These are phyloP conservation scores for Schizonepeta tenuifolia DNA, from an alignment of 257 asterid species.

Conservation along the genomic window DNA sequence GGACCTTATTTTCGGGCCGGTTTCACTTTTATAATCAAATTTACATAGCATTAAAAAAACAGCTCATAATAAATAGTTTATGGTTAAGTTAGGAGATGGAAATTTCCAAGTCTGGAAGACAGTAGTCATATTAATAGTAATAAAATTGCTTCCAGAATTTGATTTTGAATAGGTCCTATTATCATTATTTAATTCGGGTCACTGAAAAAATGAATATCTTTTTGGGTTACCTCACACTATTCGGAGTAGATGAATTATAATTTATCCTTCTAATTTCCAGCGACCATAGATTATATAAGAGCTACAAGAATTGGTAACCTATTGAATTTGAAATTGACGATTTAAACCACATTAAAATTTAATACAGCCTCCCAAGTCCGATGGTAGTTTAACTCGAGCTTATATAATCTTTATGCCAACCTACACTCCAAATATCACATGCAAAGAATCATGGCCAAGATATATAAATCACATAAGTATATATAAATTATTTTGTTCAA, in stretches of 20 bases:
- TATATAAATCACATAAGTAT: too few species aligned
- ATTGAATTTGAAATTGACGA: not conserved
- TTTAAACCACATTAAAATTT: not conserved
- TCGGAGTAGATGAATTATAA: not conserved
- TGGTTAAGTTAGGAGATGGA: too few species aligned
- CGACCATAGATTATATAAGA: not conserved
- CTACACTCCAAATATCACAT: slow-evolving; percentile 2
- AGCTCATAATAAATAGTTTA: too few species aligned
- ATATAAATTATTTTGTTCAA: not conserved
- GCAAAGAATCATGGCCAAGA: not conserved
- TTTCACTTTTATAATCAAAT: too few species aligned
- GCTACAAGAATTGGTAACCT: not conserved
- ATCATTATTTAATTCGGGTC: too few species aligned
- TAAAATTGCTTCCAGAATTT: too few species aligned
- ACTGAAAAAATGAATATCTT: too few species aligned
- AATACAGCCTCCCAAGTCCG: not conserved
- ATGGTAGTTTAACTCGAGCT: too few species aligned
- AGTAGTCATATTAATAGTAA: too few species aligned
- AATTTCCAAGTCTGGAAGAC: too few species aligned
- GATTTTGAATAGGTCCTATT: not conserved
- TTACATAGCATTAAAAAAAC: too few species aligned
- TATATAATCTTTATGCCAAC: not conserved
- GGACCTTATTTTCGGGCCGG: not conserved
- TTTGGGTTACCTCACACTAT: too few species aligned
- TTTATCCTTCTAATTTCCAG: not conserved